A percentile compares a stretch with the other conserved stretches of the same genome.
Evolutionary conservation across 139 green algal genomes (phyloP).

Genomic region (Trebouxia sp.): DNA sequence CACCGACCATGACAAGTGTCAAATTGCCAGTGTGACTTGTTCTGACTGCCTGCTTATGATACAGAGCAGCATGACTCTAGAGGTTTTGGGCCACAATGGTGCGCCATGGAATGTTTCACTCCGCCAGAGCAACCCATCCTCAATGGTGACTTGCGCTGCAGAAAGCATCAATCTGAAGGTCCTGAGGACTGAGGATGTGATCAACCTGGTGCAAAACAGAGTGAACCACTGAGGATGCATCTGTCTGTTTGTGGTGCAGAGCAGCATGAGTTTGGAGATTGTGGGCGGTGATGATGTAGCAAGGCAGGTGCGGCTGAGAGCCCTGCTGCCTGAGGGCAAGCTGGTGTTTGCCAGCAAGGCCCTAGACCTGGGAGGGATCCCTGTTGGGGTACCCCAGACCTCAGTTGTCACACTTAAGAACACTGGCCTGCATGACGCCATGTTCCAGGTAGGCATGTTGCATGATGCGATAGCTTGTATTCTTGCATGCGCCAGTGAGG

Average conservation of each 20-base stretch:
- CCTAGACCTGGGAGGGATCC: conserved; percentile 53
- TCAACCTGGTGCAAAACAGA: too few species aligned
- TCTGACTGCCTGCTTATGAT: too few species aligned
- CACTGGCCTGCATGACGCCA: conserved; percentile 41
- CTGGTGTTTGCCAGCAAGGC: conserved; percentile 58
- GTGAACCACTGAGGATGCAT: too few species aligned
- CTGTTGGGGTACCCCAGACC: conserved; percentile 50
- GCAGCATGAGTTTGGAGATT: conserved; percentile 42
- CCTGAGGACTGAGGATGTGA: not conserved
- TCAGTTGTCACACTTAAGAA: conserved; percentile 47
- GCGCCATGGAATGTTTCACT: too few species aligned
- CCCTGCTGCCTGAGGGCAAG: conserved; percentile 51
- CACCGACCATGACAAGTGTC: too few species aligned
- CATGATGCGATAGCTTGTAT: too few species aligned
- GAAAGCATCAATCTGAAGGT: not conserved
- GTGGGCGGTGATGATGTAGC: conserved; percentile 39
- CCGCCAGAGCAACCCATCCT: too few species aligned
- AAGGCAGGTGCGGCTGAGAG: conserved; percentile 38
- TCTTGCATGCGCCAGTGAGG: too few species aligned
- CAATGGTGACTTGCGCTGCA: too few species aligned
- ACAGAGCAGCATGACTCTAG: too few species aligned
- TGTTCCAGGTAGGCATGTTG: conserved; percentile 47
- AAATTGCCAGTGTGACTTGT: too few species aligned
- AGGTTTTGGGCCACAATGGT: too few species aligned
- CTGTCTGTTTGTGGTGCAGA: conserved; percentile 39